Percentiles rank a stretch among this genome's conserved stretches.
These are phyloP conservation scores for Blastobotrys terrestris DNA, from an alignment of 805 yeast genomes.

Conservation along the genomic window DNA sequence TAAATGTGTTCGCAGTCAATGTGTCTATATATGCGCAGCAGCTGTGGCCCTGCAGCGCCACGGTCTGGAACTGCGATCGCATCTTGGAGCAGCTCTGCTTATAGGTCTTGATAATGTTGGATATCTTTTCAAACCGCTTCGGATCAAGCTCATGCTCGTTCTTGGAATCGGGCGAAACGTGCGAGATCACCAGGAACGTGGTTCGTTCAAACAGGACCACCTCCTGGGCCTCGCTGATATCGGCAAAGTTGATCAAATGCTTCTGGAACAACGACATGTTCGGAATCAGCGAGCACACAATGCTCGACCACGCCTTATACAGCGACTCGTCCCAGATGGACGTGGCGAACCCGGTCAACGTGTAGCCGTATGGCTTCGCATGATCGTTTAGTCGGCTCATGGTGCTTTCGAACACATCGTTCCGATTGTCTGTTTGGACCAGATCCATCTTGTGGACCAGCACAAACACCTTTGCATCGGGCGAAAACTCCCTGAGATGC, in stretches of 20 bases:
- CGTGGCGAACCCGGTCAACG: conserved; percentile 82
- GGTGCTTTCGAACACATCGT: conserved; percentile 77
- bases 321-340: conserved; percentile 96
- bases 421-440: conserved; percentile 79
- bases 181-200: conserved; percentile 76
- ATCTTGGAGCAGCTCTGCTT: conserved; percentile 87
- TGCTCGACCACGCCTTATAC: conserved; percentile 95
- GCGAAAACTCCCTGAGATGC: conserved; percentile 76
- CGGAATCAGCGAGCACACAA: conserved; percentile 91
- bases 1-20: conserved; percentile 37
- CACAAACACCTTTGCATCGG: conserved; percentile 87
- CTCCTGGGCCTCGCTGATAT: conserved; percentile 76
- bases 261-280: conserved; percentile 77
- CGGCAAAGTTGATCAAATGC: conserved; percentile 65
- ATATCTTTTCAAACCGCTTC: conserved; percentile 87
- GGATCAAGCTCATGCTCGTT: conserved; percentile 54
- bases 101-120: conserved; percentile 88
- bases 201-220: conserved; percentile 89
- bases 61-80: conserved; percentile 73
- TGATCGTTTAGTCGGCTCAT: conserved; percentile 74
- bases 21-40: conserved; percentile 37
- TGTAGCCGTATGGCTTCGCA: conserved; percentile 62
- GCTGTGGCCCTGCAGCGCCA: conserved; percentile 55
- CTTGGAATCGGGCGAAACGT: conserved; percentile 22
- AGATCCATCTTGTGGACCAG: conserved; percentile 94